A percentile compares a stretch with the other conserved stretches of the same genome.
Evolutionary conservation across 345 rosid species (phyloP).

Genomic region (Arabidopsis arenosa): DNA sequence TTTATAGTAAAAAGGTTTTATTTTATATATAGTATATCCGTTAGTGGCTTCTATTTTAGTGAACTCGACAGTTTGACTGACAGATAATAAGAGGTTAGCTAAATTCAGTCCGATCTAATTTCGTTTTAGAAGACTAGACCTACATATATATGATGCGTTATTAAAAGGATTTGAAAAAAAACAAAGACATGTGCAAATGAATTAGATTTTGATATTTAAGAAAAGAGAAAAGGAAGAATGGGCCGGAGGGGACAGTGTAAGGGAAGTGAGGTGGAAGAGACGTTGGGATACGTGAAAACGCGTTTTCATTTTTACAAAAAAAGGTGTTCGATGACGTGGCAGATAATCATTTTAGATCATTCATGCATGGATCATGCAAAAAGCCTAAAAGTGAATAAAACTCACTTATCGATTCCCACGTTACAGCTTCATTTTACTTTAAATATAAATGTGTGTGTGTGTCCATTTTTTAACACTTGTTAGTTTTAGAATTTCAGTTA

Average conservation of each 20-base stretch:
- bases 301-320: constrained; percentile 11
- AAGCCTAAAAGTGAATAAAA: background rate
- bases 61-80: background rate
- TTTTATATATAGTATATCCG: no score
- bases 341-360: constrained; percentile 22
- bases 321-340: constrained; percentile 2
- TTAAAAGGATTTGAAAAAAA: background rate
- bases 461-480: background rate
- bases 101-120: background rate
- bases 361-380: constrained; percentile 44
- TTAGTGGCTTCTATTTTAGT: constrained; percentile 18
- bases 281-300: constrained; percentile 40
- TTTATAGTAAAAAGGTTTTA: no score
- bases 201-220: background rate
- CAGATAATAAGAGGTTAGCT: background rate
- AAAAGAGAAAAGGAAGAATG: background rate
- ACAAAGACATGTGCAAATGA: constrained; percentile 27
- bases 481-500: background rate
- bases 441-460: background rate
- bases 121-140: background rate
- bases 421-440: constrained; percentile 4
- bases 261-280: constrained; percentile 18
- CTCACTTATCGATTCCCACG: constrained; percentile 16
- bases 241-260: constrained; percentile 37
- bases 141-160: background rate